Percentiles rank a stretch among this genome's conserved stretches.
phyloP scores from a whole-genome alignment of 306 rosid species.

The Vigna angularis region DNA sequence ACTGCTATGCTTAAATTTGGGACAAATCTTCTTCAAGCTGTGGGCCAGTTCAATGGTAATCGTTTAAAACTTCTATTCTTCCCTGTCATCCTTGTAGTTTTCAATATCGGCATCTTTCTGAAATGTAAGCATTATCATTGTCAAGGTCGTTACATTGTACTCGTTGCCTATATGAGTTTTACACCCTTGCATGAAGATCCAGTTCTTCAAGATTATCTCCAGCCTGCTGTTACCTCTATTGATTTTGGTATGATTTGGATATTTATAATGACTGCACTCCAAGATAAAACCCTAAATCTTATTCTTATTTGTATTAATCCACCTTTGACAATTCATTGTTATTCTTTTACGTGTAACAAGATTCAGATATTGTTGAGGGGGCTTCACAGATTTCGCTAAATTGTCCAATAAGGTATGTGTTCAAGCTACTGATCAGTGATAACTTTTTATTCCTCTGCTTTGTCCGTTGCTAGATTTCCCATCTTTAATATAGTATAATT shows the following conservation, averaged over 20 bases:
- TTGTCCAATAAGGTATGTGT: constrained; percentile 95
- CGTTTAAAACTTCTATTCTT: constrained; percentile 36
- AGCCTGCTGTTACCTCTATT: constrained; percentile 55
- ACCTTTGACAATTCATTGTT: not conserved
- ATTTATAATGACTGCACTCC: constrained; percentile 7
- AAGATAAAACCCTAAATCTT: not conserved
- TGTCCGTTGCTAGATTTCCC: not conserved
- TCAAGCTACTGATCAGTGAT: constrained; percentile 36
- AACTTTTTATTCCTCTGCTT: constrained; percentile 21
- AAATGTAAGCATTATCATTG: constrained; percentile 35
- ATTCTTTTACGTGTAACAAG: constrained; percentile 42
- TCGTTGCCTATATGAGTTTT: constrained; percentile 74
- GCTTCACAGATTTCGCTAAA: constrained; percentile 88
- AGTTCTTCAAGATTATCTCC: constrained; percentile 69
- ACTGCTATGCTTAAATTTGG: constrained; percentile 74
- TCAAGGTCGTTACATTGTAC: constrained; percentile 78
- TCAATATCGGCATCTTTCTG: constrained; percentile 44
- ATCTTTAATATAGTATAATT: constrained; percentile 23
- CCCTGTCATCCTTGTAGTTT: constrained; percentile 45
- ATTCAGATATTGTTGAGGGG: constrained; percentile 89
- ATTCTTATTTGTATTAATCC: not conserved
- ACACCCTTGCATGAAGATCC: constrained; percentile 54
- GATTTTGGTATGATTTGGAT: constrained; percentile 66
- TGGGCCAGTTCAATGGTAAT: constrained; percentile 90
- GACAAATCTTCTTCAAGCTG: constrained; percentile 87